A percentile compares a stretch with the other conserved stretches of the same genome.
Conservation (phyloP, 164 flowering plant genomes). For the Vitis amurensis region DNA sequence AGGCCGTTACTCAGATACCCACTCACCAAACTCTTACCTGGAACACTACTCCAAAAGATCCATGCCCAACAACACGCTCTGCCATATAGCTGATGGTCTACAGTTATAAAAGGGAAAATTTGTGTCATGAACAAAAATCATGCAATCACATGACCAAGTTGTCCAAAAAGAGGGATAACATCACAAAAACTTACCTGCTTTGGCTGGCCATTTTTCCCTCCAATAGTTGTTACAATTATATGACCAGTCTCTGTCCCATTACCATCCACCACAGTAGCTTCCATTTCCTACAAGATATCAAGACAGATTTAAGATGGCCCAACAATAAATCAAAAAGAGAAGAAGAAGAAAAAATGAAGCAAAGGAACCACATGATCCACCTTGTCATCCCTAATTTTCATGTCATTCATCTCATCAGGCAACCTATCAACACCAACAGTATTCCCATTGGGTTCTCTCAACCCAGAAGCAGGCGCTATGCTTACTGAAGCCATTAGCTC, state of each 20-base stretch:
- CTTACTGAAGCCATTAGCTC: conserved; percentile 54
- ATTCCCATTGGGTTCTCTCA: conserved; percentile 48
- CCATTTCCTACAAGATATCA: conserved; percentile 41
- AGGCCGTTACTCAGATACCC: too few species aligned
- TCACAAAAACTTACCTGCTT: conserved; percentile 39
- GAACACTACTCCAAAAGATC: conserved; percentile 73
- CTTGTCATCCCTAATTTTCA: conserved; percentile 82
- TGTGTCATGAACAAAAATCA: neutral
- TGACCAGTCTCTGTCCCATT: conserved; percentile 61
- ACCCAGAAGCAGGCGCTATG: conserved; percentile 42
- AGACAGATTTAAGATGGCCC: neutral
- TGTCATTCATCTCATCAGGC: conserved; percentile 79
- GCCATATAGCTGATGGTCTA: conserved; percentile 66
- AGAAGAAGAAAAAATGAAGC: neutral
- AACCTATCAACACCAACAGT: conserved; percentile 52
- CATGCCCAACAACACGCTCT: conserved; percentile 57
- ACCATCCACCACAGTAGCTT: conserved; percentile 50
- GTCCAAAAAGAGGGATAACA: neutral
- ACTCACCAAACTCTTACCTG: conserved; percentile 33
- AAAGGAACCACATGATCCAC: conserved; percentile 18
- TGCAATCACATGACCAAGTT: neutral
- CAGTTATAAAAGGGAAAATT: conserved; percentile 1
- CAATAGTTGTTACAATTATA: conserved; percentile 55
- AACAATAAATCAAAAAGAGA: too few species aligned
- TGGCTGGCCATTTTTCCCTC: conserved; percentile 56